A percentile compares a stretch with the other conserved stretches of the same genome.
These are phyloP conservation scores for Buxus sempervirens DNA, from an alignment of 164 flowering plant genomes.

Conservation along the genomic window DNA sequence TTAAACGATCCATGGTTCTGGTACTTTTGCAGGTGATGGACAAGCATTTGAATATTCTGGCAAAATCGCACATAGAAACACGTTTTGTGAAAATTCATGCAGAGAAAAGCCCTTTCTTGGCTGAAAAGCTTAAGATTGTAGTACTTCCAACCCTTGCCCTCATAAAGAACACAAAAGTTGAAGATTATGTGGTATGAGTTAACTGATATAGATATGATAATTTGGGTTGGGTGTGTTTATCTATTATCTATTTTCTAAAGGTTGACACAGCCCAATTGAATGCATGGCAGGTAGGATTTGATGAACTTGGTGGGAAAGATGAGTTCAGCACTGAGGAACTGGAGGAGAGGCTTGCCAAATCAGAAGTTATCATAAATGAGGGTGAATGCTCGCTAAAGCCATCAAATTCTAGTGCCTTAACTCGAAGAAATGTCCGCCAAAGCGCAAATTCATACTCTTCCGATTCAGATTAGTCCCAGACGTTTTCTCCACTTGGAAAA, in stretches of 20 bases:
- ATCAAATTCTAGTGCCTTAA: constrained; percentile 33
- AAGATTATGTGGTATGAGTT: constrained; percentile 85
- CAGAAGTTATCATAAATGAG: constrained; percentile 70
- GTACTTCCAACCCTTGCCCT: constrained; percentile 96
- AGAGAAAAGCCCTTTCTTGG: constrained; percentile 90
- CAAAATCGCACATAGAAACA: constrained; percentile 87
- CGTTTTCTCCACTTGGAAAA: background rate
- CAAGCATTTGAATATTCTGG: constrained; percentile 75
- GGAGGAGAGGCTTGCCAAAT: constrained; percentile 85
- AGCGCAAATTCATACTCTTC: constrained; percentile 52
- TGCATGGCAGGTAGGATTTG: constrained; percentile 73
- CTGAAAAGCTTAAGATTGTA: constrained; percentile 83
- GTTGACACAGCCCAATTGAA: background rate
- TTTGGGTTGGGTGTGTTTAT: background rate
- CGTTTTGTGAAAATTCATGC: constrained; percentile 91
- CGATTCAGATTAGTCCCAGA: constrained; percentile 52
- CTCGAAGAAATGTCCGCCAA: constrained; percentile 69
- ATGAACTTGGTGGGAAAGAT: constrained; percentile 86
- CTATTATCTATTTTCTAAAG: background rate
- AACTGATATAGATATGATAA: background rate
- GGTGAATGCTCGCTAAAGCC: constrained; percentile 61
- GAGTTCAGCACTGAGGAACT: constrained; percentile 86
- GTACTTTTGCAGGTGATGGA: constrained; percentile 77
- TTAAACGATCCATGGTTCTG: background rate
- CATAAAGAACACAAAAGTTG: constrained; percentile 90